Percentiles rank a stretch among this genome's conserved stretches.
These are phyloP conservation scores for Peronospora destructor DNA, from an alignment of 352 stramenopile species.

Conservation along the genomic window DNA sequence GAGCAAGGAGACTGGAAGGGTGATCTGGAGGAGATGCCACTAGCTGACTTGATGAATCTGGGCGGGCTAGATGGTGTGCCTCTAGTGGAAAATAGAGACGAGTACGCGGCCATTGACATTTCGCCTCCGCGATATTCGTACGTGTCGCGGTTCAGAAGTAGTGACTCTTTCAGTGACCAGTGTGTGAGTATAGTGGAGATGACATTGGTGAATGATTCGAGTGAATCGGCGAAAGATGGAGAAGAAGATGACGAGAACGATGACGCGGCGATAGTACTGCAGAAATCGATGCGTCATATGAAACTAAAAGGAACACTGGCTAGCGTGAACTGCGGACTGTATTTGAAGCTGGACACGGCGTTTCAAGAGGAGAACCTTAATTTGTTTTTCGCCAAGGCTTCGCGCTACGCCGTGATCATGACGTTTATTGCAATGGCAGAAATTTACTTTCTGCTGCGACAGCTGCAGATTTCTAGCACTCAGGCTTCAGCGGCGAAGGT, in stretches of 20 bases:
- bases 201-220: constrained; percentile 43
- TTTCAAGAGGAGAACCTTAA: constrained; percentile 83
- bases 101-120: constrained; percentile 66
- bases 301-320: constrained; percentile 54
- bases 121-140: constrained; percentile 78
- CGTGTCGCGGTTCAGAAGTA: constrained; percentile 69
- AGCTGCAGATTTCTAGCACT: constrained; percentile 81
- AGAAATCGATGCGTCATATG: constrained; percentile 41
- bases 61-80: constrained; percentile 62
- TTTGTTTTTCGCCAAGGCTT: constrained; percentile 74
- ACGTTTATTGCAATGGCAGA: constrained; percentile 81
- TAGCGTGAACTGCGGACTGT: constrained; percentile 73
- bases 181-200: constrained; percentile 81
- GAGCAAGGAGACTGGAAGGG: constrained; percentile 24
- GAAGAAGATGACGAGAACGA: constrained; percentile 28
- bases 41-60: constrained; percentile 51
- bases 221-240: constrained; percentile 7
- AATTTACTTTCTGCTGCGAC: constrained; percentile 80
- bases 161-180: constrained; percentile 76
- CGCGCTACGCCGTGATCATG: constrained; percentile 76
- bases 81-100: constrained; percentile 48
- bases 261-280: constrained; percentile 28
- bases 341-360: constrained; percentile 63
- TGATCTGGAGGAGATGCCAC: constrained; percentile 23
- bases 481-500: constrained; percentile 79